Percentiles rank a stretch among this genome's conserved stretches.
phyloP scores from a whole-genome alignment of 23 red algal species.

The Gracilaria caudata region DNA sequence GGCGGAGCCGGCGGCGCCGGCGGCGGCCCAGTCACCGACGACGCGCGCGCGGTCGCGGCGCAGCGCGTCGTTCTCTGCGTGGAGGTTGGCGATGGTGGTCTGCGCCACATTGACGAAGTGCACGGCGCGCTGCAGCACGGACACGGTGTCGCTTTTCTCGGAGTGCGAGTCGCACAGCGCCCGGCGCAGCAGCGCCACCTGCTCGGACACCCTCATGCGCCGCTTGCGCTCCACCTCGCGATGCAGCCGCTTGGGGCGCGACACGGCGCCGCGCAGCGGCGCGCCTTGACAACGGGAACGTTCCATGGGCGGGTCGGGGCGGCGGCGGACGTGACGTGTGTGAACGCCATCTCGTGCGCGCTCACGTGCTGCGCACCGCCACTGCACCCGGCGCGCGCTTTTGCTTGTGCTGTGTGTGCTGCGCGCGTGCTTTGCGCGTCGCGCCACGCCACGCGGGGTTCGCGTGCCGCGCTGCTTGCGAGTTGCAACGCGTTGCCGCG shows the following conservation, averaged over 20 bases:
- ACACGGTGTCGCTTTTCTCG: conserved; percentile 42
- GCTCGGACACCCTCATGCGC: conserved; percentile 30
- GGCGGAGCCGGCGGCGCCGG: not conserved
- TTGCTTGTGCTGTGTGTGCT: not conserved
- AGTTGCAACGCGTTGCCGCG: not conserved
- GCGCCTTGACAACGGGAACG: not conserved
- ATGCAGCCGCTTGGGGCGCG: conserved; percentile 15
- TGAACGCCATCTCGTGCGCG: not conserved
- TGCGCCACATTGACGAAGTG: conserved; percentile 12
- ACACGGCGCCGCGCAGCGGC: conserved; percentile 9
- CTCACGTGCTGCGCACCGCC: conserved; percentile 1
- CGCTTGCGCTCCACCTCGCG: conserved; percentile 38
- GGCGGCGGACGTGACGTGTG: conserved; percentile 3
- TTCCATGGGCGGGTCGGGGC: not conserved
- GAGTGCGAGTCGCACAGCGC: not conserved
- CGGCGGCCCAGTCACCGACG: not conserved
- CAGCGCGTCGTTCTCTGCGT: not conserved
- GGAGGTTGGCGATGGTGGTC: not conserved
- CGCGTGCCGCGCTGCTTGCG: not conserved
- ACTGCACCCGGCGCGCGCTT: not conserved
- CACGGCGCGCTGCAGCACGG: conserved; percentile 25
- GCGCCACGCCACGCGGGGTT: not conserved
- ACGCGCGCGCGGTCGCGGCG: not conserved
- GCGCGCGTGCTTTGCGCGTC: not conserved
- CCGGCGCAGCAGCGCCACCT: not conserved